Conservation (phyloP, 2,329 filamentous ascomycete species). For the Cercospora citrullina region DNA sequence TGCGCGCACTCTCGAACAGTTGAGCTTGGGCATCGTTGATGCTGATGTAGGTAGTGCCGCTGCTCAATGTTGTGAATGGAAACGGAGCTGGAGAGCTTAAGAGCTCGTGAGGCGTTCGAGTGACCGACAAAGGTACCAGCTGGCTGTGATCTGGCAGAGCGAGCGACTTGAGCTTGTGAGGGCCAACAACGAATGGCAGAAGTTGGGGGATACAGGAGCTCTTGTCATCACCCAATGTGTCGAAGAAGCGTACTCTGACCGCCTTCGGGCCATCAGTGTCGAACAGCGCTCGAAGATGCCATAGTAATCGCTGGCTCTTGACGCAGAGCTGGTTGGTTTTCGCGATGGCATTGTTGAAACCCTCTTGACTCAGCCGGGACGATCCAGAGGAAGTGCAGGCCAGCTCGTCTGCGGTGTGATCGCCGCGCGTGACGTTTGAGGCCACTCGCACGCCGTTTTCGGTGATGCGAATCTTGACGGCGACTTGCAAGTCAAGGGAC, state of each 20-base stretch:
- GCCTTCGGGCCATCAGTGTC: background rate
- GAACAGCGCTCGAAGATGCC: conserved; percentile 9
- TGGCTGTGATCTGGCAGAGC: conserved; percentile 17
- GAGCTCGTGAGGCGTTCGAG: conserved; percentile 12
- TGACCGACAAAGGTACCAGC: conserved; percentile 11
- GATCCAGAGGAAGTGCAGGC: background rate
- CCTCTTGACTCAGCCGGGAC: conserved; percentile 10
- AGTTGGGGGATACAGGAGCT: conserved; percentile 6
- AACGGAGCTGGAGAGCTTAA: conserved; percentile 12
- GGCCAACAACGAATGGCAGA: conserved; percentile 19
- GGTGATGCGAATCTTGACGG: conserved; percentile 9
- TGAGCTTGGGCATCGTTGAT: conserved; percentile 18
- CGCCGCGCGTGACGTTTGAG: background rate
- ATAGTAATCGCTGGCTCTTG: conserved; percentile 2
- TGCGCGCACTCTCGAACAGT: conserved; percentile 20
- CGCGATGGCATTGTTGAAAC: conserved; percentile 9
- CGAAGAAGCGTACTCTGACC: conserved; percentile 14
- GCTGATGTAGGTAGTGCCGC: conserved; percentile 17
- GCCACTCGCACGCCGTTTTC: background rate
- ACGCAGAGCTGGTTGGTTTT: background rate
- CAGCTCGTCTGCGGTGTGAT: conserved; percentile 13
- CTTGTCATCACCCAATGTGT: background rate
- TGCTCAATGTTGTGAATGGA: conserved; percentile 21
- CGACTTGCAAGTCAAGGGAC: background rate
- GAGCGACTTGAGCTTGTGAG: conserved; percentile 15